Evolutionary conservation across 2,329 filamentous ascomycete genomes (phyloP).

Genomic region (Botrytis paeoniae): DNA sequence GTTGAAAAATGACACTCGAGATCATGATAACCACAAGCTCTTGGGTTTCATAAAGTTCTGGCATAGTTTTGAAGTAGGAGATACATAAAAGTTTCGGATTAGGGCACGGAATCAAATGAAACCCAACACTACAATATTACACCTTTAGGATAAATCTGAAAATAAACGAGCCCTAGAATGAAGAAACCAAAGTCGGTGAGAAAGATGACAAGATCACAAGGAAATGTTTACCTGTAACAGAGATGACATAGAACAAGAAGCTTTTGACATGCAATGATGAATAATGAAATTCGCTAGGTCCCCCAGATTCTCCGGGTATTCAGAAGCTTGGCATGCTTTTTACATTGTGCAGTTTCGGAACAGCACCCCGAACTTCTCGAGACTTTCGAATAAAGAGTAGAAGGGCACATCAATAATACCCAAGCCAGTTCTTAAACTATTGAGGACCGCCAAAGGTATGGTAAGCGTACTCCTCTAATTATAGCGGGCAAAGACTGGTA

Average conservation of each 20-base stretch:
- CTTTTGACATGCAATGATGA: not conserved
- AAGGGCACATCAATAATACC: accelerated
- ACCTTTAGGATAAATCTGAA: not conserved
- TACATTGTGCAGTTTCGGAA: not conserved
- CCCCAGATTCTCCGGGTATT: not conserved
- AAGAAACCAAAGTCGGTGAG: too few relatives aligned
- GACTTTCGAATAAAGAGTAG: not conserved
- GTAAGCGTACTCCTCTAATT: not conserved
- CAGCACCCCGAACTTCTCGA: not conserved
- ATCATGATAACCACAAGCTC: not conserved
- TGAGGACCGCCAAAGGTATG: not conserved
- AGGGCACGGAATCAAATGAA: too few relatives aligned
- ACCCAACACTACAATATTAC: not conserved
- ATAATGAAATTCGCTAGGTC: not conserved
- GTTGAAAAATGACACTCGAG: not conserved
- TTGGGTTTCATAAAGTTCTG: accelerated
- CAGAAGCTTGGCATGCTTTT: not conserved
- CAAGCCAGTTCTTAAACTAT: not conserved
- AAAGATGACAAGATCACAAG: not conserved
- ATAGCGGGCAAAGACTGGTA: not conserved
- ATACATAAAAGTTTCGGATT: not conserved
- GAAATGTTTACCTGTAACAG: too few relatives aligned
- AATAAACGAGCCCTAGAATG: too few relatives aligned
- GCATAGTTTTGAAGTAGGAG: not conserved
- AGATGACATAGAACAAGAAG: not conserved